Conservation (phyloP, 2,329 filamentous ascomycete species). For the Alternaria gaisen region DNA sequence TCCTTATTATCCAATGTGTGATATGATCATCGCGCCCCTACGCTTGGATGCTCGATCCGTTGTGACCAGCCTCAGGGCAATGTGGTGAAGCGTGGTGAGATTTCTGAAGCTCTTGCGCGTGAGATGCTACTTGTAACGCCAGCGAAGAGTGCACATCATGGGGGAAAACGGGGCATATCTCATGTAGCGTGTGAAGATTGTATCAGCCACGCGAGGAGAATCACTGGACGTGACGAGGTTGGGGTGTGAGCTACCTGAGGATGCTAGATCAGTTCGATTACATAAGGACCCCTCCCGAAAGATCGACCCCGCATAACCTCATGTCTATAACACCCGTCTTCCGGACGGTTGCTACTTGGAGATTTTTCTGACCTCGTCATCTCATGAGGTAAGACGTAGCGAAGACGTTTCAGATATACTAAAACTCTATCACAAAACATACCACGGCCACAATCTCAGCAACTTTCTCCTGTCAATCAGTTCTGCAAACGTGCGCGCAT, state of each 20-base stretch:
- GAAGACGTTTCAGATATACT: background rate
- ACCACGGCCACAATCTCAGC: background rate
- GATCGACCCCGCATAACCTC: background rate
- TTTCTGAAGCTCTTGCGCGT: background rate
- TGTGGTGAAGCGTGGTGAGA: background rate
- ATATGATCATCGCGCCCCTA: background rate
- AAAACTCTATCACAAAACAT: background rate
- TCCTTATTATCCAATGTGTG: background rate
- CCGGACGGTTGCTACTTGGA: background rate
- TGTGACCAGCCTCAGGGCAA: background rate
- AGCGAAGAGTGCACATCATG: background rate
- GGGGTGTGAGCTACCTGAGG: background rate
- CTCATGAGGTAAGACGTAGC: background rate
- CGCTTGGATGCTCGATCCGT: background rate
- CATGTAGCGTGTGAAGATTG: background rate
- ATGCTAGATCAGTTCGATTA: background rate
- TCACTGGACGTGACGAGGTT: background rate
- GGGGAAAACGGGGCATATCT: background rate
- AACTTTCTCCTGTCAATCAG: background rate
- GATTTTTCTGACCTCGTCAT: background rate
- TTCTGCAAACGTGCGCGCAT: background rate
- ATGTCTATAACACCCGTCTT: background rate
- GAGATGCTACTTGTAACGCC: background rate
- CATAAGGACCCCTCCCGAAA: background rate
- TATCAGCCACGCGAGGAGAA: background rate